Percentiles rank a stretch among this genome's conserved stretches.
phyloP scores from a whole-genome alignment of 371 early-diverging fungal genomes.

The Dentiscutata heterogama region DNA sequence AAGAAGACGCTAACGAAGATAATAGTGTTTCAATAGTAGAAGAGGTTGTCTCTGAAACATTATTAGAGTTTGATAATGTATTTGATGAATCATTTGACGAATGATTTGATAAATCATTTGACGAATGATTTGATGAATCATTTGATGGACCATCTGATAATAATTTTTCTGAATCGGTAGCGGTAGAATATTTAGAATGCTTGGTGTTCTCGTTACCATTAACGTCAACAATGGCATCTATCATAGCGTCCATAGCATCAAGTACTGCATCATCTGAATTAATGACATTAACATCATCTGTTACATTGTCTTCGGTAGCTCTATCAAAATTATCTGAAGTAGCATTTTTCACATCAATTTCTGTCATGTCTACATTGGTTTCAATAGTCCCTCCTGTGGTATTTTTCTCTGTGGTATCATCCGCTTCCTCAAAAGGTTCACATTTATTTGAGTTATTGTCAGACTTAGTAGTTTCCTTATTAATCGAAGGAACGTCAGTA shows the following conservation, averaged over 20 bases:
- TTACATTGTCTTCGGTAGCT: background rate
- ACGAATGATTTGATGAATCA: background rate
- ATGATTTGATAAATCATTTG: background rate
- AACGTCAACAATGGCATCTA: background rate
- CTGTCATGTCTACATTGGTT: background rate
- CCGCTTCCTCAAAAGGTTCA: background rate
- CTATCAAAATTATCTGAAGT: background rate
- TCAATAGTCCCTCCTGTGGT: background rate
- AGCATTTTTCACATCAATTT: background rate
- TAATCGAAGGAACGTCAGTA: background rate
- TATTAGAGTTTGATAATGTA: background rate
- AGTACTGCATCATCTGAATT: background rate
- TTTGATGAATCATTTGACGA: background rate
- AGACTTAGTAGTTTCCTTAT: background rate
- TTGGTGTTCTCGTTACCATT: background rate
- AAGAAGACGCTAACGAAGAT: conserved; percentile 3
- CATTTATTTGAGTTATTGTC: background rate
- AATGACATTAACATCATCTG: background rate
- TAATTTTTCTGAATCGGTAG: background rate
- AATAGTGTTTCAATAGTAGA: conserved; percentile 13
- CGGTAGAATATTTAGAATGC: background rate
- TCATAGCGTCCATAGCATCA: conserved; percentile 10
- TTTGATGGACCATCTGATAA: background rate
- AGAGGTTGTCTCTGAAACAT: background rate
- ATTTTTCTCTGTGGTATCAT: background rate